These are phyloP conservation scores for Puccinellia tenuiflora DNA, from an alignment of 176 grass and related monocot genomes.

Conservation along the genomic window DNA sequence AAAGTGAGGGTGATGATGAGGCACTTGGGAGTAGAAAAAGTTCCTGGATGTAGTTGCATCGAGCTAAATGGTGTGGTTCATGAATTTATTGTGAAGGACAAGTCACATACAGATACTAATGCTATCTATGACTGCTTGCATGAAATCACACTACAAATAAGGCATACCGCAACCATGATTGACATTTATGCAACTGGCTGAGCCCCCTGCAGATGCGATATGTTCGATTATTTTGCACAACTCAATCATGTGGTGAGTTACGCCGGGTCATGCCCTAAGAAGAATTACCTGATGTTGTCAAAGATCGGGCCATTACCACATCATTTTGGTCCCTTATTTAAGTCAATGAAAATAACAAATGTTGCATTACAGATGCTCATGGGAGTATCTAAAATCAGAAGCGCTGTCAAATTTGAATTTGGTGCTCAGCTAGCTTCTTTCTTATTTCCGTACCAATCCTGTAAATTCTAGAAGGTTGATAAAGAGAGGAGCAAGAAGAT, in stretches of 20 bases:
- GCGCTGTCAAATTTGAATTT: not conserved
- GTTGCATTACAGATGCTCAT: not conserved
- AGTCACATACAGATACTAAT: slow-evolving; percentile 33
- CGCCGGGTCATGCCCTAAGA: not conserved
- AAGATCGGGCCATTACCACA: not conserved
- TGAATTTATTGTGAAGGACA: slow-evolving; percentile 75
- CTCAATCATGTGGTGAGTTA: not conserved
- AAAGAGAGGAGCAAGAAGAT: not conserved
- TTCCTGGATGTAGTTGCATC: slow-evolving; percentile 77
- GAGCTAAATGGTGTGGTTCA: slow-evolving; percentile 69
- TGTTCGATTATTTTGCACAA: not conserved
- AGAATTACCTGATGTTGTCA: not conserved
- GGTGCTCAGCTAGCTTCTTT: not conserved
- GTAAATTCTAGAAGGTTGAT: slow-evolving; percentile 4
- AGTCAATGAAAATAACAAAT: not conserved
- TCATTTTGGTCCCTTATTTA: not conserved
- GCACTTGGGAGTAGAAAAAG: slow-evolving; percentile 67
- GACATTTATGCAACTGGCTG: slow-evolving; percentile 5
- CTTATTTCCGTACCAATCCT: not conserved
- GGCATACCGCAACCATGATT: slow-evolving; percentile 15
- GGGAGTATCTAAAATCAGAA: not conserved
- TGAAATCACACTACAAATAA: slow-evolving; percentile 44
- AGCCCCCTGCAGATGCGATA: slow-evolving; percentile 9
- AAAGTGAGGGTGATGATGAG: slow-evolving; percentile 72
- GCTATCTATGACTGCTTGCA: slow-evolving; percentile 65